Conservation (phyloP, 1,284 basidiomycete species). For the Puccinia horiana region DNA sequence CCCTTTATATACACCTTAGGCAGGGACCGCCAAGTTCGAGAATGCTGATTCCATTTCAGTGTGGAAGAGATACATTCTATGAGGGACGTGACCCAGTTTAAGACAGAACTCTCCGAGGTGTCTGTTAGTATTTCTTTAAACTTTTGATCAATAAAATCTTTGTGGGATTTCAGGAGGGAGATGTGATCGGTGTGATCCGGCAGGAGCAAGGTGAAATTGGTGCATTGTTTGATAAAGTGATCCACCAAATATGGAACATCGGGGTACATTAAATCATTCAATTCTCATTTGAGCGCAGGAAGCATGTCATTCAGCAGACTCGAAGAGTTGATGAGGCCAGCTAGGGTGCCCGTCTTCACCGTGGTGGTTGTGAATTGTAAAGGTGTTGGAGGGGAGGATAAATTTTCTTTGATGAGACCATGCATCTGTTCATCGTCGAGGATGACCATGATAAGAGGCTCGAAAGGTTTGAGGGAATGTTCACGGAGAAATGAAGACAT, state of each 20-base stretch:
- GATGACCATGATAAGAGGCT: not conserved
- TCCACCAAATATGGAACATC: too few species aligned
- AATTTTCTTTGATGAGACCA: not conserved
- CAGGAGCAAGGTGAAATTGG: too few species aligned
- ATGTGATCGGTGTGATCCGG: not conserved
- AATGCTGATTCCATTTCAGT: too few species aligned
- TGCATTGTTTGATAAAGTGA: too few species aligned
- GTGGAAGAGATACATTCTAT: too few species aligned
- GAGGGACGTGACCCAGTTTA: too few species aligned
- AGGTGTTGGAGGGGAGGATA: not conserved
- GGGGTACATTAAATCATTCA: not conserved
- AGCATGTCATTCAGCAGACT: not conserved
- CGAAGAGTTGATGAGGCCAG: not conserved
- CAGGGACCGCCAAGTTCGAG: too few species aligned
- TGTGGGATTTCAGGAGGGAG: not conserved
- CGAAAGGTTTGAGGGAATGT: not conserved
- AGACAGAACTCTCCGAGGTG: too few species aligned
- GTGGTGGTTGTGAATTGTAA: not conserved
- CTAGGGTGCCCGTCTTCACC: too few species aligned
- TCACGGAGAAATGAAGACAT: not conserved
- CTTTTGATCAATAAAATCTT: too few species aligned
- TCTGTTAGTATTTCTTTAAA: too few species aligned
- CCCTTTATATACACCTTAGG: not conserved
- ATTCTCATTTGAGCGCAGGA: not conserved
- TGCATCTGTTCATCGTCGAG: too few species aligned